Evolutionary conservation across 495 filamentous ascomycete species (phyloP), one percentile per base, ranked within the genome.

Genomic region (Cetradonia linearis): DNA sequence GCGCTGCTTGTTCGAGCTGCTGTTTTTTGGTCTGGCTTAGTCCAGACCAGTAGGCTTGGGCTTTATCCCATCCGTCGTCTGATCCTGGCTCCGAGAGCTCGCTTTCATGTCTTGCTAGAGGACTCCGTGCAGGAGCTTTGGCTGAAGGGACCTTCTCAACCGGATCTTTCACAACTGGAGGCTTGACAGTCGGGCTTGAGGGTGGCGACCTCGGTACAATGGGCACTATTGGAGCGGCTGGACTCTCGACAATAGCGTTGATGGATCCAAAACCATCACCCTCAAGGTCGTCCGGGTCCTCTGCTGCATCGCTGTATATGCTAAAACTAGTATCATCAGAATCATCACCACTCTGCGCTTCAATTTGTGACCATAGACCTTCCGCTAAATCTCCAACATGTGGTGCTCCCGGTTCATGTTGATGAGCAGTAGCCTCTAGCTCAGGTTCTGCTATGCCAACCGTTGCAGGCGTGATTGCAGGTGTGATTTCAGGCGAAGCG

Each of bases 291-390:
- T 79, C 77, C 2, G 87, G 72, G 57, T 89, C 86, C 67, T 95
- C 91, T 46, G 84, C 84, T 3, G 91, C 91, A 77, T 96, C 91
- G 66, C 88, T 93, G 70, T 92, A 96, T 52, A 92, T 78, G 70
- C 87, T 92, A 34, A 77, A 74, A 30, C 76, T 74, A 36, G 75
- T 77, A n/a, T 83, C 81, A 33, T 76, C 77, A 49, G 76, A 77
- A 8, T 70, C 71, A 42, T 74, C 71, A 25, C 67, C 67, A 33
- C 66, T 69, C 31, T 65, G 55, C 18, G 60, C 54, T 30, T 71
- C 56, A 28, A 63, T 70, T 44, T 72, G 70, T 18, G 58, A 65
- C 8, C 59, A 62, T 44, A 72, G 50, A 16, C 55, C 47, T 44
- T 70, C 64, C 33, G 67, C 65, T 34, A 71, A 62, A 11, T 70